Evolutionary conservation across 306 rosid species (phyloP).

Genomic region (Prunus fruticosa): DNA sequence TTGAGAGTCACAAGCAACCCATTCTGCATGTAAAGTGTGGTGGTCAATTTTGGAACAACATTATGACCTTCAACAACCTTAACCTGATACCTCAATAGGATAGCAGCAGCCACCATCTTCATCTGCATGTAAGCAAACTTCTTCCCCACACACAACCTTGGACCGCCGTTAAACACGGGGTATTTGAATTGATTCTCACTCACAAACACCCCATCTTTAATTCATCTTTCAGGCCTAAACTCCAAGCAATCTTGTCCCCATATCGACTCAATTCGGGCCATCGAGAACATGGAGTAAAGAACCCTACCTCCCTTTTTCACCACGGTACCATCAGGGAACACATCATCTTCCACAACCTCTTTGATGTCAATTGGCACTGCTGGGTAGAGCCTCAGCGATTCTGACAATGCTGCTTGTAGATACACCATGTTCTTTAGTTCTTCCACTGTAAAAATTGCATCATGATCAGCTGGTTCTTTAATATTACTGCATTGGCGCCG

Average conservation of each 20-base stretch:
- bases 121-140: constrained; percentile 46
- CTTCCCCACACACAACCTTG: constrained; percentile 50
- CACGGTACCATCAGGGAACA: constrained; percentile 36
- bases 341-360: constrained; percentile 34
- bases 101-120: constrained; percentile 45
- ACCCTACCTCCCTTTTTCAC: constrained; percentile 36
- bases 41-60: constrained; percentile 35
- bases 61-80: constrained; percentile 32
- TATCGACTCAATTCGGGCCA: constrained; percentile 39
- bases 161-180: constrained; percentile 44
- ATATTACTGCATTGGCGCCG: constrained; percentile 3
- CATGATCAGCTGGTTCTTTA: background rate
- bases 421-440: constrained; percentile 46
- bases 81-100: constrained; percentile 35
- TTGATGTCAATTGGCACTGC: constrained; percentile 47
- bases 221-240: constrained; percentile 54
- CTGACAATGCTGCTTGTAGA: constrained; percentile 41
- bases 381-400: constrained; percentile 46
- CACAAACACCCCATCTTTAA: constrained; percentile 24
- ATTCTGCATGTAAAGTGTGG: constrained; percentile 44
- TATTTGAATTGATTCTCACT: constrained; percentile 38
- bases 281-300: constrained; percentile 29
- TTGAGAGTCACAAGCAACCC: constrained; percentile 36
- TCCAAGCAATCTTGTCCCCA: constrained; percentile 53
- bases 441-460: constrained; percentile 22